Percentiles rank a stretch among this genome's conserved stretches.
phyloP scores from a whole-genome alignment of 2,329 filamentous ascomycete species.

The Endothia cerciana region DNA sequence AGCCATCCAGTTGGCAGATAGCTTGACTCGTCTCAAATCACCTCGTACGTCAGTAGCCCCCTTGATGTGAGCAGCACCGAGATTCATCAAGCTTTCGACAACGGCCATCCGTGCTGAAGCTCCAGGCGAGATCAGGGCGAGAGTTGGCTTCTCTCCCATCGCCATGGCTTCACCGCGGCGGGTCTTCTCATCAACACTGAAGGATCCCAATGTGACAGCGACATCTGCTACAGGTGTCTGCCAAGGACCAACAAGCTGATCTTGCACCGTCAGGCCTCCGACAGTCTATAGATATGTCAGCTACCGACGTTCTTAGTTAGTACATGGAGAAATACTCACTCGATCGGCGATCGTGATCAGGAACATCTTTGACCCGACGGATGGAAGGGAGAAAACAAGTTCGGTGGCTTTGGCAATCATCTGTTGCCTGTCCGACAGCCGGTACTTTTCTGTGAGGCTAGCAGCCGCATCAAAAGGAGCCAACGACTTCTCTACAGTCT shows the following conservation, averaged over 20 bases:
- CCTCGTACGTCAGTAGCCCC: constrained; percentile 53
- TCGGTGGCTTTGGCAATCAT: constrained; percentile 67
- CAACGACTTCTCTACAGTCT: constrained; percentile 69
- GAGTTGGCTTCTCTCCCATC: constrained; percentile 88
- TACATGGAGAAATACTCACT: constrained; percentile 6
- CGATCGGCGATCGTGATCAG: constrained; percentile 96
- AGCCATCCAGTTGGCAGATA: constrained; percentile 99
- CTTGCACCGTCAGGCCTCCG: constrained; percentile 83
- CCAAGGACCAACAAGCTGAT: constrained; percentile 97
- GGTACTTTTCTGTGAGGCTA: constrained; percentile 68
- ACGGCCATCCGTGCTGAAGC: constrained; percentile 97
- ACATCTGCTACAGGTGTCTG: constrained; percentile 93
- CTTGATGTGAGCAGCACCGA: constrained; percentile 72
- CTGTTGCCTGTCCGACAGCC: constrained; percentile 34
- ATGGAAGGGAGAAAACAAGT: constrained; percentile 80
- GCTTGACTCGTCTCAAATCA: constrained; percentile 76
- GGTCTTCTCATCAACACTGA: constrained; percentile 66
- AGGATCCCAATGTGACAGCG: constrained; percentile 84
- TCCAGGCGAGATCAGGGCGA: constrained; percentile 86
- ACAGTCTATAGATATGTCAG: constrained; percentile 57
- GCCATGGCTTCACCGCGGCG: constrained; percentile 94
- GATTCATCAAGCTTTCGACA: constrained; percentile 88
- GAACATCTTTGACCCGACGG: constrained; percentile 96
- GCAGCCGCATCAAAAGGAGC: constrained; percentile 70
- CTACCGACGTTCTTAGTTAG: background rate